Conservation (phyloP, 805 yeast genomes). For the Huiozyma sinensis region DNA sequence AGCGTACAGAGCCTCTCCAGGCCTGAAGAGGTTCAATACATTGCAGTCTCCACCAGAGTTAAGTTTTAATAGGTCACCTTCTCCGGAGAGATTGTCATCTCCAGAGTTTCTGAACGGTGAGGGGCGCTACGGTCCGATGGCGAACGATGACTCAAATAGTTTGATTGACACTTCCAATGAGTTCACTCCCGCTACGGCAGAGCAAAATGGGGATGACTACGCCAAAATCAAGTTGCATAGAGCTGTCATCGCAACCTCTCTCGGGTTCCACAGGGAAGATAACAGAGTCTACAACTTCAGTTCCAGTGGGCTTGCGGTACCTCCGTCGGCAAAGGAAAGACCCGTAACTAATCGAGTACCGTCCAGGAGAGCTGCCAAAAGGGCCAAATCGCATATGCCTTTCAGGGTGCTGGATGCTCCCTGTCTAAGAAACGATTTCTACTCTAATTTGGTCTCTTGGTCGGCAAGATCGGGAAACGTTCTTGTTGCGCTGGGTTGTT, state of each 20-base stretch:
- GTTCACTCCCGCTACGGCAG: background rate
- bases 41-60: slow-evolving; percentile 2
- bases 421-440: slow-evolving; percentile 63
- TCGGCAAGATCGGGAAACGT: slow-evolving; percentile 36
- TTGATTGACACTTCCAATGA: background rate
- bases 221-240: slow-evolving; percentile 16
- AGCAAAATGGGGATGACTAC: slow-evolving; percentile 6
- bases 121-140: slow-evolving; percentile 7
- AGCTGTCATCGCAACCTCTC: slow-evolving; percentile 39
- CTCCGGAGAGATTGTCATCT: slow-evolving; percentile 22
- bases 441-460: slow-evolving; percentile 70
- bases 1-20: slow-evolving; percentile 14
- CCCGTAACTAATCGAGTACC: background rate
- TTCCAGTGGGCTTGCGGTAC: background rate
- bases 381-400: slow-evolving; percentile 32
- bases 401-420: slow-evolving; percentile 57
- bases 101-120: slow-evolving; percentile 22
- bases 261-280: slow-evolving; percentile 28
- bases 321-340: background rate
- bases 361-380: slow-evolving; percentile 14
- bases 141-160: slow-evolving; percentile 2
- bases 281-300: slow-evolving; percentile 1
- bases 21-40: slow-evolving; percentile 9
- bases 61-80: slow-evolving; percentile 10
- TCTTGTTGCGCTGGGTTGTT: slow-evolving; percentile 55